Evolutionary conservation across 2,329 filamentous ascomycete genomes (phyloP).

Genomic region (Cytospora paraplurivora): DNA sequence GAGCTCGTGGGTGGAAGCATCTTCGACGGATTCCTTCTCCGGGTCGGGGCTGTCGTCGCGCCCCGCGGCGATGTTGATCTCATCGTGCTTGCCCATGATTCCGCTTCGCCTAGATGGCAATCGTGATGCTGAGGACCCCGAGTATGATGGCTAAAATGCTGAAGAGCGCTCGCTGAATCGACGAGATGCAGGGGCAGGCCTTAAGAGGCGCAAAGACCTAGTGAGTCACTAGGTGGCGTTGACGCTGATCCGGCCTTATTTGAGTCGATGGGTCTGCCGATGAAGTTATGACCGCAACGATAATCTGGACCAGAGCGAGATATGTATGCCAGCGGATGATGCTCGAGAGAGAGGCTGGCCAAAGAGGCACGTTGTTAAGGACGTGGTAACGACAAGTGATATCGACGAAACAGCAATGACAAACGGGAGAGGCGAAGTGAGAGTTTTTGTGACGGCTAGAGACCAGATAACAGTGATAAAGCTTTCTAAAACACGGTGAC

Average conservation of each 20-base stretch:
- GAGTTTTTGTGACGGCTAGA: neutral
- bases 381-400: neutral
- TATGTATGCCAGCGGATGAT: neutral
- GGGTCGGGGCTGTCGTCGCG: constrained; percentile 24
- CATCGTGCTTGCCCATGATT: constrained; percentile 20
- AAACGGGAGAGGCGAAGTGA: neutral
- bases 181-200: too few relatives aligned
- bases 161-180: neutral
- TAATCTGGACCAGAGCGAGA: neutral
- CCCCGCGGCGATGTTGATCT: constrained; percentile 19
- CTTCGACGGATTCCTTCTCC: constrained; percentile 26
- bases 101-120: neutral
- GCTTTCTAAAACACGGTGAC: constrained; percentile 16
- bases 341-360: neutral
- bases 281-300: neutral
- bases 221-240: neutral
- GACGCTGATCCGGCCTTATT: neutral
- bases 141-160: neutral
- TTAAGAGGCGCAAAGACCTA: too few relatives aligned
- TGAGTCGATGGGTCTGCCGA: neutral
- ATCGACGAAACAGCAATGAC: neutral
- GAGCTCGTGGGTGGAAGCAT: constrained; percentile 25
- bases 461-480: constrained; percentile 11
- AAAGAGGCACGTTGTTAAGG: neutral
- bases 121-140: neutral